Conservation (phyloP, 305 asterid genomes). For the Solanum hybrid region DNA sequence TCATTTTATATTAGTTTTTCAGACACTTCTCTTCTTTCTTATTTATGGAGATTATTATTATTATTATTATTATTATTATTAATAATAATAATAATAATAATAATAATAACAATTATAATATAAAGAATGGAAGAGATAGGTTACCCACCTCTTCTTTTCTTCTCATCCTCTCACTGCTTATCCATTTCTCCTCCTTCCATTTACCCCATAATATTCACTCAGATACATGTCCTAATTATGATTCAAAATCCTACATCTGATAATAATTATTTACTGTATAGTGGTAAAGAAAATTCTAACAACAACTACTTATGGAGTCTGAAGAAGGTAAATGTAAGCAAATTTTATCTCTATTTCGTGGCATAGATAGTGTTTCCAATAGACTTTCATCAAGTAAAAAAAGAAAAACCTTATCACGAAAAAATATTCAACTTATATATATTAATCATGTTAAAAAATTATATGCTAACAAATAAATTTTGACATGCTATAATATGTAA, state of each 20-base stretch:
- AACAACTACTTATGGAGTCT: background rate
- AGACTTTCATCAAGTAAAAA: background rate
- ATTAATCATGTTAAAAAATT: background rate
- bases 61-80: background rate
- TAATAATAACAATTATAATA: constrained; percentile 8
- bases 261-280: background rate
- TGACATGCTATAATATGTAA: background rate
- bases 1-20: constrained; percentile 12
- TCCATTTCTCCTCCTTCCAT: constrained; percentile 23
- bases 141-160: constrained; percentile 49
- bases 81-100: constrained; percentile 30
- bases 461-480: background rate
- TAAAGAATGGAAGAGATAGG: constrained; percentile 39
- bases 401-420: background rate
- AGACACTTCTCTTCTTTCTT: background rate
- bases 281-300: background rate
- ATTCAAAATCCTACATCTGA: background rate
- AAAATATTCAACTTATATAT: background rate
- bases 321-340: background rate
- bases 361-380: background rate
- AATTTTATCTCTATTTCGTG: background rate
- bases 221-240: constrained; percentile 7
- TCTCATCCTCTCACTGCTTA: constrained; percentile 73
- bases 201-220: background rate
- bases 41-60: background rate